Conservation (phyloP, 495 filamentous ascomycete genomes). For the Margaritispora aquatica region DNA sequence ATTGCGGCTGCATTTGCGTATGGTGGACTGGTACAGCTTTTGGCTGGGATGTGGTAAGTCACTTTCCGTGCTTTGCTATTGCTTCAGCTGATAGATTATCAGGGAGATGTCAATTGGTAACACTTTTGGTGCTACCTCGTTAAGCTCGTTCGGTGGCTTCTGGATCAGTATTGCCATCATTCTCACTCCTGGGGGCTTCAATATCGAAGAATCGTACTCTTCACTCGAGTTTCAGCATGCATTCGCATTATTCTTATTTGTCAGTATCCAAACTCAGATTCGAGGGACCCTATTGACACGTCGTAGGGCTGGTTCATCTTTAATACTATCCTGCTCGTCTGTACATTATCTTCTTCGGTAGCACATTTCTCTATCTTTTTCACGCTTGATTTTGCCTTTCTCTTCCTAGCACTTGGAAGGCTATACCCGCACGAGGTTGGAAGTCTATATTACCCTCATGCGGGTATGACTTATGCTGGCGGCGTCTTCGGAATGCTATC, state of each 20-base stretch:
- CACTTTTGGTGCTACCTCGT: constrained; percentile 93
- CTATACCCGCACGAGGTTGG: constrained; percentile 4
- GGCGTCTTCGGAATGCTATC: constrained; percentile 81
- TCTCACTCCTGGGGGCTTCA: constrained; percentile 70
- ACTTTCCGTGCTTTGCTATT: neutral
- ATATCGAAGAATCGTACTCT: constrained; percentile 45
- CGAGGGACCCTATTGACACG: too few relatives aligned
- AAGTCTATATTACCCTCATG: neutral
- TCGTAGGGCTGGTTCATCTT: too few relatives aligned
- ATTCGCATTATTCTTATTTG: constrained; percentile 3
- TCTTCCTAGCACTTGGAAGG: constrained; percentile 69
- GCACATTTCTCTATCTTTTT: constrained; percentile 97
- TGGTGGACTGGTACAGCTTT: constrained; percentile 82
- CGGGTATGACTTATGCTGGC: constrained; percentile 47
- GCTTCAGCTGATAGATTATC: constrained; percentile 13
- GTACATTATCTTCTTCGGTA: constrained; percentile 86
- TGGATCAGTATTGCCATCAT: constrained; percentile 89
- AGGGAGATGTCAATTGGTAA: constrained; percentile 98
- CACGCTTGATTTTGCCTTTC: constrained; percentile 83
- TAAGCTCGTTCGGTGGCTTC: constrained; percentile 95
- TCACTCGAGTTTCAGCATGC: constrained; percentile 11
- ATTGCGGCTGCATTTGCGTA: constrained; percentile 68
- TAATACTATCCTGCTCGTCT: constrained; percentile 61
- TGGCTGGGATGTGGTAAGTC: constrained; percentile 96
- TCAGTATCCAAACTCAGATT: too few relatives aligned